Conservation (phyloP, 768 basidiomycete species). For the Crepidotus variabilis region DNA sequence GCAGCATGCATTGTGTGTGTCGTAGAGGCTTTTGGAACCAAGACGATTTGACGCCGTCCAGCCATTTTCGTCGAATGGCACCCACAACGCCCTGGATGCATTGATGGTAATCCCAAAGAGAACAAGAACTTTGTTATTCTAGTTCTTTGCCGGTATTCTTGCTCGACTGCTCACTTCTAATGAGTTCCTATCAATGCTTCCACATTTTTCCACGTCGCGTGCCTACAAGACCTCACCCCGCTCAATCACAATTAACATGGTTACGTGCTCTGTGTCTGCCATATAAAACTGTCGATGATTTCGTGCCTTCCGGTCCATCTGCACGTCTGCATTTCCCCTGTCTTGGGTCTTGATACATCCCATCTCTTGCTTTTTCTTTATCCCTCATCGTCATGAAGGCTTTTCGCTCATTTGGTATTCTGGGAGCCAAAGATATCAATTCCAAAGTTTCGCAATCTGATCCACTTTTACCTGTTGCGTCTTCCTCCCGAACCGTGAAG, state of each 20-base stretch:
- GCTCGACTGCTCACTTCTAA: background rate
- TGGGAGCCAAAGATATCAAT: constrained; percentile 37
- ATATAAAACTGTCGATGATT: background rate
- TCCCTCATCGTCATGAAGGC: constrained; percentile 29
- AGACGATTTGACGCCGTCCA: background rate
- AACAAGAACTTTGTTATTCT: background rate
- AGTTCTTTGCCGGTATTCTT: background rate
- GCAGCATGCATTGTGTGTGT: too few relatives aligned
- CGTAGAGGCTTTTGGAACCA: too few relatives aligned
- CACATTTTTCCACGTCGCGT: background rate
- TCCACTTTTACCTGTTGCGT: constrained; percentile 14
- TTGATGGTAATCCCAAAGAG: background rate
- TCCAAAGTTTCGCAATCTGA: constrained; percentile 16
- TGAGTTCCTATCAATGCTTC: background rate
- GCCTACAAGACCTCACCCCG: background rate
- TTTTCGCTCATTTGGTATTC: constrained; percentile 49
- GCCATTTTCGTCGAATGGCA: background rate
- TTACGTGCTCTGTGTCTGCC: background rate
- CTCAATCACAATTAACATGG: background rate
- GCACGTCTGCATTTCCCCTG: background rate
- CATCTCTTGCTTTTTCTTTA: too few relatives aligned
- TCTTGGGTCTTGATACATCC: background rate
- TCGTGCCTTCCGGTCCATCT: background rate
- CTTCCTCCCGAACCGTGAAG: background rate
- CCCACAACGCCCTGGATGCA: background rate